A percentile compares a stretch with the other conserved stretches of the same genome.
Conservation (phyloP, 179 eudicot species). For the Dionaea muscipula region DNA sequence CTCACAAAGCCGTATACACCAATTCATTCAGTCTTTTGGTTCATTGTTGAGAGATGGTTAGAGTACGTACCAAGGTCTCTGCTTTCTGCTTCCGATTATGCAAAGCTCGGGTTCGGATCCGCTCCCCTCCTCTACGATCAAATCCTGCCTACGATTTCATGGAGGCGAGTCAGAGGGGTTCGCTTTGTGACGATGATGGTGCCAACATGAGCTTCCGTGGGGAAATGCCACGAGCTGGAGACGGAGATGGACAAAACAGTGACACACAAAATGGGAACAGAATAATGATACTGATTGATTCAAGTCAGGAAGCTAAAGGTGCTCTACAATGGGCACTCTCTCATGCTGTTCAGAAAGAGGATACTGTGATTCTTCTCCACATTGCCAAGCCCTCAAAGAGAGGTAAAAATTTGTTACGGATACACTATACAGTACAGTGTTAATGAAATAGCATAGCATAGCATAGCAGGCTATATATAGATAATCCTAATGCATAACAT, state of each 20-base stretch:
- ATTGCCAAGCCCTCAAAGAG: conserved; percentile 30
- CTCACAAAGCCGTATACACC: too few relatives aligned
- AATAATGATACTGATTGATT: conserved; percentile 71
- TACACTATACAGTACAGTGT: background rate
- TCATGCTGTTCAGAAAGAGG: conserved; percentile 63
- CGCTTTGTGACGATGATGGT: conserved; percentile 22
- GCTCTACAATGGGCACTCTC: conserved; percentile 86
- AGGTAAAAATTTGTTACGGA: conserved; percentile 21
- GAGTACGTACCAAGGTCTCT: too few relatives aligned
- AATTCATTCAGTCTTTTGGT: too few relatives aligned
- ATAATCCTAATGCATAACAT: background rate
- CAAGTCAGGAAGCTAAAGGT: conserved; percentile 46
- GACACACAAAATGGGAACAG: conserved; percentile 39
- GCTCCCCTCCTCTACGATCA: conserved; percentile 14
- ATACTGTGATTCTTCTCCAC: conserved; percentile 53
- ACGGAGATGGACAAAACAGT: conserved; percentile 5
- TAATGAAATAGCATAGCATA: too few relatives aligned
- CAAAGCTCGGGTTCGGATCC: too few relatives aligned
- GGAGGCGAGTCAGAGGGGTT: conserved; percentile 12
- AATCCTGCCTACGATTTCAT: conserved; percentile 38
- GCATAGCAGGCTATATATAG: too few relatives aligned
- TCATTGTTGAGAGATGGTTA: too few relatives aligned
- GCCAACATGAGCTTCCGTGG: conserved; percentile 24
- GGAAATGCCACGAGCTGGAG: conserved; percentile 15
- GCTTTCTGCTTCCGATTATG: too few relatives aligned